Evolutionary conservation across 1,284 basidiomycete species (phyloP).

Genomic region (Heterobasidion irregulare): DNA sequence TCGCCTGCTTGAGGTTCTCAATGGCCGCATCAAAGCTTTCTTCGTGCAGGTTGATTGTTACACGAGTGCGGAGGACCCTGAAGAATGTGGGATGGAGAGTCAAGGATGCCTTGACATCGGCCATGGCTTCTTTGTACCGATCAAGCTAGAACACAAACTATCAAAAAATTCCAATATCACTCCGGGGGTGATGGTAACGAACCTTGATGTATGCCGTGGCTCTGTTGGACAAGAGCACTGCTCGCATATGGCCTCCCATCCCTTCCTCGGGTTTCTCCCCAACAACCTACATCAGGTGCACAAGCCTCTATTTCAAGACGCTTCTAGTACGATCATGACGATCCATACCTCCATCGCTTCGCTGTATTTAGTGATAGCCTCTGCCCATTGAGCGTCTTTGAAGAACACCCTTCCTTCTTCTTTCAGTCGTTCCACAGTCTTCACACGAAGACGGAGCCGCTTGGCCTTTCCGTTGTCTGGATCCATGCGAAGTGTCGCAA

Average conservation of each 20-base stretch:
- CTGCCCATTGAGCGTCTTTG: neutral
- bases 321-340: neutral
- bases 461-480: constrained; percentile 9
- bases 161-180: neutral
- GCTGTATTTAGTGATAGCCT: constrained; percentile 7
- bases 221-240: constrained; percentile 8
- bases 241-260: constrained; percentile 10
- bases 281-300: neutral
- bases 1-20: constrained; percentile 34
- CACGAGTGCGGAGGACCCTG: constrained; percentile 37
- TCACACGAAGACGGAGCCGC: constrained; percentile 6
- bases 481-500: constrained; percentile 9
- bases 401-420: constrained; percentile 8
- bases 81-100: constrained; percentile 27
- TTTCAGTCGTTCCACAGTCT: constrained; percentile 4
- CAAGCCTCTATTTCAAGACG: neutral
- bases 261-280: constrained; percentile 9
- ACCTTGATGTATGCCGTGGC: constrained; percentile 10
- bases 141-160: neutral
- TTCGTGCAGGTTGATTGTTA: constrained; percentile 27
- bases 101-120: constrained; percentile 18
- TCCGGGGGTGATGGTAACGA: neutral
- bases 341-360: constrained; percentile 9
- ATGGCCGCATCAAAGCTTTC: constrained; percentile 35
- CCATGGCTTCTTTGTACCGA: constrained; percentile 1